Percentiles rank a stretch among this genome's conserved stretches.
Evolutionary conservation across 1,284 basidiomycete genomes (phyloP).

Genomic region (Ceratobasidium sp.): DNA sequence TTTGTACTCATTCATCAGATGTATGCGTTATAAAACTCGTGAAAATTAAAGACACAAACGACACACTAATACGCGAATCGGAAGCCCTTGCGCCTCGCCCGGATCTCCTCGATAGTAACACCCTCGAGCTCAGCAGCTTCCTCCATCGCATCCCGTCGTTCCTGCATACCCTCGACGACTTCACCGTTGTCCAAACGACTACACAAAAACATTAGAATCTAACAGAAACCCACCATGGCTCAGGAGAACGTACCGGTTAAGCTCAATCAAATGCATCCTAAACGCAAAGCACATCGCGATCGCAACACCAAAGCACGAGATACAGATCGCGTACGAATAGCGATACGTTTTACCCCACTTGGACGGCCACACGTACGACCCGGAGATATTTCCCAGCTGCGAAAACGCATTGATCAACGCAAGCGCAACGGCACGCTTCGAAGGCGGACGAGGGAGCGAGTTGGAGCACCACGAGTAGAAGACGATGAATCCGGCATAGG

Average conservation of each 20-base stretch:
- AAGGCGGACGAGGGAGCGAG: conserved; percentile 70
- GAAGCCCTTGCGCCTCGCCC: too few relatives aligned
- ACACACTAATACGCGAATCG: too few relatives aligned
- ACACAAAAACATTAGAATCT: not conserved
- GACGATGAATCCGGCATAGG: conserved; percentile 73
- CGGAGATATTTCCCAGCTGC: conserved; percentile 75
- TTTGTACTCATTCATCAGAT: too few relatives aligned
- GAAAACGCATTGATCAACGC: conserved; percentile 77
- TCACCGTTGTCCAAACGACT: conserved; percentile 36
- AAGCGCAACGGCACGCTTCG: conserved; percentile 78
- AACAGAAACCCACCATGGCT: too few relatives aligned
- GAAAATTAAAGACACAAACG: too few relatives aligned
- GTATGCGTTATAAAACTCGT: too few relatives aligned
- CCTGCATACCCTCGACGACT: conserved; percentile 32
- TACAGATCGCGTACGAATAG: conserved; percentile 64
- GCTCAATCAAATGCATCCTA: conserved; percentile 62
- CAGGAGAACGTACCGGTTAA: conserved; percentile 60
- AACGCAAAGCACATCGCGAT: conserved; percentile 68
- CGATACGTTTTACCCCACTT: conserved; percentile 53
- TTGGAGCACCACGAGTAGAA: conserved; percentile 78
- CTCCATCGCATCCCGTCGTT: conserved; percentile 23
- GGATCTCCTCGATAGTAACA: too few relatives aligned
- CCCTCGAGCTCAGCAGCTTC: conserved; percentile 30
- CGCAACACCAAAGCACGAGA: conserved; percentile 54
- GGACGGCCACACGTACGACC: conserved; percentile 68